A percentile compares a stretch with the other conserved stretches of the same genome.
These are phyloP conservation scores for Rhytidhysteron rufulum DNA, from an alignment of 2,329 filamentous ascomycete species.

Conservation along the genomic window DNA sequence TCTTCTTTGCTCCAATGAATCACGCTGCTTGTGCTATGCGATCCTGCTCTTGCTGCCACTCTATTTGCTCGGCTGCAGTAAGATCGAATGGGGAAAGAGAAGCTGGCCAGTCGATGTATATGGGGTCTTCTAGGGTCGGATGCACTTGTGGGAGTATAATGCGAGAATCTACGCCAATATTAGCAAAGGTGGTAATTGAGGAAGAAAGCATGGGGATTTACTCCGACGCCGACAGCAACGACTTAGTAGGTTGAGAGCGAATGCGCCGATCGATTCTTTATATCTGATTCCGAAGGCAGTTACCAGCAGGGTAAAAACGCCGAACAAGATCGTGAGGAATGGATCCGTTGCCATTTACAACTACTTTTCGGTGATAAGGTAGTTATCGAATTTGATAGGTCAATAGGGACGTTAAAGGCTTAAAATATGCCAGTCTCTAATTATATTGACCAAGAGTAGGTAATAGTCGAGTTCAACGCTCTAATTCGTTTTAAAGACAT, in stretches of 20 bases:
- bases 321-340: not conserved
- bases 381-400: no score
- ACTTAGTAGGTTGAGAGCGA: not conserved
- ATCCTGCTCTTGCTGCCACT: conserved; percentile 2
- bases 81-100: not conserved
- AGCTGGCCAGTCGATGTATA: not conserved
- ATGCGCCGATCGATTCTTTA: conserved; percentile 1
- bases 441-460: no score
- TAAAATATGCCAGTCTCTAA: no score
- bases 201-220: not conserved
- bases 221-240: not conserved
- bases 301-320: conserved; percentile 1
- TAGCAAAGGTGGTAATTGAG: not conserved
- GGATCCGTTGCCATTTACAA: not conserved
- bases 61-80: not conserved
- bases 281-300: not conserved
- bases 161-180: not conserved
- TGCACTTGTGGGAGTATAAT: not conserved
- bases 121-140: not conserved
- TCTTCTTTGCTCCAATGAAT: no score
- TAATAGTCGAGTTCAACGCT: no score
- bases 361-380: not conserved
- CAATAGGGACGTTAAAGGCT: no score
- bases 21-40: no score
- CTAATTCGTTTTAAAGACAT: no score